Conservation (phyloP, 2,329 filamentous ascomycete genomes). For the Cladosporium phlei region DNA sequence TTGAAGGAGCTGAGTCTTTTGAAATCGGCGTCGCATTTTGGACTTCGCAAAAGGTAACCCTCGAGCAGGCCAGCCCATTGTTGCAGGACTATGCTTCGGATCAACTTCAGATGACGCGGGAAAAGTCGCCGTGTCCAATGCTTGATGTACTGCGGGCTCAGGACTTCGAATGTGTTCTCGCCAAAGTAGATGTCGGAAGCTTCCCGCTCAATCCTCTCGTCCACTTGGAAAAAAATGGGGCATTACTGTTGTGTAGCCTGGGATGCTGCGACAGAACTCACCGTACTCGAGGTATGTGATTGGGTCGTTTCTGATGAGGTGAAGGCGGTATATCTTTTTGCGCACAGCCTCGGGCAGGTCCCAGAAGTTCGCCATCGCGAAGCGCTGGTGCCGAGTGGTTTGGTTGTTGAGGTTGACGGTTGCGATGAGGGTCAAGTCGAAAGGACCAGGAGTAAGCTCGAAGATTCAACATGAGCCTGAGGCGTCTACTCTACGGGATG, state of each 20-base stretch:
- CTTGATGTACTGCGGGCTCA: not conserved
- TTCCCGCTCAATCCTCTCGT: slow-evolving; percentile 18
- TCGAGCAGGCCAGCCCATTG: not conserved
- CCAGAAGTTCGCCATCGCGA: slow-evolving; percentile 23
- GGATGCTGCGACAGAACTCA: not conserved
- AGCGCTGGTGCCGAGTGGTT: not conserved
- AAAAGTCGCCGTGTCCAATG: not conserved
- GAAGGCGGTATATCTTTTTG: slow-evolving; percentile 24
- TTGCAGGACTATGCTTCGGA: not conserved
- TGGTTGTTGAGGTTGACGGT: not conserved
- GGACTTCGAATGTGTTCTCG: slow-evolving; percentile 7
- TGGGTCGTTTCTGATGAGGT: slow-evolving; percentile 17
- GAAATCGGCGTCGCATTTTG: not conserved
- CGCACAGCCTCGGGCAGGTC: slow-evolving; percentile 22
- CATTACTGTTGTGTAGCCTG: too few relatives aligned
- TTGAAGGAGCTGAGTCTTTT: not conserved
- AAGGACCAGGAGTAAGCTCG: not conserved
- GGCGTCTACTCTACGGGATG: too few relatives aligned
- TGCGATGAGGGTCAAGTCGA: slow-evolving; percentile 5
- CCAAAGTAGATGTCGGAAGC: slow-evolving; percentile 22
- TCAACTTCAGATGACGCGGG: not conserved
- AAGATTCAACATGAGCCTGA: too few relatives aligned
- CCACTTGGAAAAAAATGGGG: slow-evolving; percentile 17
- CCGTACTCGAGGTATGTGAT: slow-evolving; percentile 8
- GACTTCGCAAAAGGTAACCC: not conserved